Conservation (phyloP, 352 stramenopile genomes). For the Phytopythium boreale region DNA sequence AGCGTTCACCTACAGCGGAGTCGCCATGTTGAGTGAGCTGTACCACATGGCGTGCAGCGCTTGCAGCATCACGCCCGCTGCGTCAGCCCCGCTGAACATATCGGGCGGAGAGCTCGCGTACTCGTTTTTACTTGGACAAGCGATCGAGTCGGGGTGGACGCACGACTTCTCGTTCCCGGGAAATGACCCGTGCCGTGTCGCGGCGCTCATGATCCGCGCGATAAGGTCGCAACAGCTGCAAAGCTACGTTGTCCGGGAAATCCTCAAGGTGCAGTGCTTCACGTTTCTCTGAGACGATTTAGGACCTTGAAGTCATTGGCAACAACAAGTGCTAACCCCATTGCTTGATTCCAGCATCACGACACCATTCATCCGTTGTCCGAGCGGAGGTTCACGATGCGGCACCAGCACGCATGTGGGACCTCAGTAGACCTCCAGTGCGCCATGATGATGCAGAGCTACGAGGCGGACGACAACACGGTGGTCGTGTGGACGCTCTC, state of each 20-base stretch:
- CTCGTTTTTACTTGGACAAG: neutral
- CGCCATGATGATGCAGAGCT: slow-evolving; percentile 1
- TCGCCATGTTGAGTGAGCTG: neutral
- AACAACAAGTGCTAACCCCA: neutral
- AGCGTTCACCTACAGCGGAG: neutral
- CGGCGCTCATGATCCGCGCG: neutral
- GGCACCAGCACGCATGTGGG: neutral
- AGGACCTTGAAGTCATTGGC: no score
- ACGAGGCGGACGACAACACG: neutral
- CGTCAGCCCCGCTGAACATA: neutral
- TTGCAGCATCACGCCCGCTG: neutral
- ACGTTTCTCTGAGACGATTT: neutral
- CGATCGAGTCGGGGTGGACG: slow-evolving; percentile 1
- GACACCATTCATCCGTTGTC: neutral
- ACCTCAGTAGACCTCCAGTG: neutral
- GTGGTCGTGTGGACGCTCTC: slow-evolving; percentile 8
- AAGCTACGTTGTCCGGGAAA: neutral
- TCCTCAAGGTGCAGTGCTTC: neutral
- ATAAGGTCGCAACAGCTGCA: neutral
- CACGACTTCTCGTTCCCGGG: neutral
- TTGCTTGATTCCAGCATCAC: neutral
- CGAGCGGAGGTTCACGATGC: neutral
- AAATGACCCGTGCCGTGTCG: neutral
- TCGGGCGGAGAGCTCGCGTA: neutral
- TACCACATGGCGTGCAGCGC: slow-evolving; percentile 2